Base-by-base conservation (phyloP, 2,329 filamentous ascomycete species). In the Cercospora berteroae region DNA sequence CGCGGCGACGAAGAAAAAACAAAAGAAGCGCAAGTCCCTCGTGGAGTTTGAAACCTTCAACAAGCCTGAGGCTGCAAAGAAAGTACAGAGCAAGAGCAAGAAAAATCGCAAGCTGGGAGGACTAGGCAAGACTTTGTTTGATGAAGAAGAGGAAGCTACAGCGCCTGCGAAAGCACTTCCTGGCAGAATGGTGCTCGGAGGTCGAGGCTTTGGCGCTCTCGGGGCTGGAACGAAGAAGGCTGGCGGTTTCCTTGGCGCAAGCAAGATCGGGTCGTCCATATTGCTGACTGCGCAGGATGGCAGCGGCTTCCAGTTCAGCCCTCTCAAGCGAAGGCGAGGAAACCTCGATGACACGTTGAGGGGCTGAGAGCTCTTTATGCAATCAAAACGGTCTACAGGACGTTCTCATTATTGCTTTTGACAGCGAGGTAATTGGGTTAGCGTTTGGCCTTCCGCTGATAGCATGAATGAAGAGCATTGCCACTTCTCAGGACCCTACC, bases 1-100 rank as follows among this genome's bases (percentile, higher is more conserved):
- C 18, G 71, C 64, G 8, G 75, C 75, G n/a, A 79, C 78, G 57
- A 72, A 78, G 62, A 81, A 81, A 70, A 76, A 77, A 59, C 68
- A 72, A 39, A 74, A 74, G 67, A 74, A 74, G 23, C 80, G 82
- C 72, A 84, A 84, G 67, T 82, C 81, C 3, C 80, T 85, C 66
- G 80, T 81, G 74, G 81, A 81, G 7, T 84, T 80, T 61, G 75
- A 75, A 2, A 74, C 77, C 7, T 80, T 79, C 72, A 73, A 73
- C 39, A 74, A 76, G 60, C 72, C 75, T 9, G 76, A 77, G 31
- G 69, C 71, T 3, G 71, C 68, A 36, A 72, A 72, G 69, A 73
- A 70, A 33, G 72, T 75, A 67, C 73, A 76, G 67, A 70, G 68
- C 39, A 77, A 76, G 67, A 70, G 68, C 39, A 77, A 75, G 68